Conservation (phyloP, 331 rosid species). For the Quercus lobata region DNA sequence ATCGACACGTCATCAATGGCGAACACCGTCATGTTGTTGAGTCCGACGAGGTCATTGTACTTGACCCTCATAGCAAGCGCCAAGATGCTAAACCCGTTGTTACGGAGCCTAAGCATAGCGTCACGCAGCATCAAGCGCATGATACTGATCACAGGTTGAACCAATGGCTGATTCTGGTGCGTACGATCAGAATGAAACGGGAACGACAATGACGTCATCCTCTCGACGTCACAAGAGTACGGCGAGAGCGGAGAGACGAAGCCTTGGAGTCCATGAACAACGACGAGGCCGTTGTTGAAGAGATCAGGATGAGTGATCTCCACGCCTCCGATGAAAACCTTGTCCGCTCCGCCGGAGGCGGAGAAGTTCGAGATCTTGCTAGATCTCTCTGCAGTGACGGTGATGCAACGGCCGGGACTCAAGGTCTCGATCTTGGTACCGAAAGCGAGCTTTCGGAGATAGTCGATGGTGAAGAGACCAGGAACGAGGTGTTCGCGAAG, state of each 20-base stretch:
- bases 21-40: conserved; percentile 60
- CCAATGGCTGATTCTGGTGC: conserved; percentile 9
- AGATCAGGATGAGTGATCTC: conserved; percentile 58
- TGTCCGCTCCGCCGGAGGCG: not conserved
- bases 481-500: conserved; percentile 68
- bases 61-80: conserved; percentile 63
- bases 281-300: conserved; percentile 34
- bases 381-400: conserved; percentile 40
- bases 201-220: conserved; percentile 23
- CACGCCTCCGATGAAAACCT: conserved; percentile 59
- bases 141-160: conserved; percentile 25
- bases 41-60: conserved; percentile 54
- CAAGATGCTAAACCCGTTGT: conserved; percentile 60
- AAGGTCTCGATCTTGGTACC: conserved; percentile 70
- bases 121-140: conserved; percentile 65
- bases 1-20: conserved; percentile 59
- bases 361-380: conserved; percentile 5
- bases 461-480: conserved; percentile 59
- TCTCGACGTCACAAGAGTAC: conserved; percentile 42
- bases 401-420: conserved; percentile 66
- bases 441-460: conserved; percentile 49
- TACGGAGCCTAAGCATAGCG: conserved; percentile 68
- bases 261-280: conserved; percentile 41
- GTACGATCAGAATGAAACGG: conserved; percentile 25
- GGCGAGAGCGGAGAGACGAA: conserved; percentile 40